Base-by-base conservation (phyloP, 441 rosid species). In the Francoa sonchifolia region DNA sequence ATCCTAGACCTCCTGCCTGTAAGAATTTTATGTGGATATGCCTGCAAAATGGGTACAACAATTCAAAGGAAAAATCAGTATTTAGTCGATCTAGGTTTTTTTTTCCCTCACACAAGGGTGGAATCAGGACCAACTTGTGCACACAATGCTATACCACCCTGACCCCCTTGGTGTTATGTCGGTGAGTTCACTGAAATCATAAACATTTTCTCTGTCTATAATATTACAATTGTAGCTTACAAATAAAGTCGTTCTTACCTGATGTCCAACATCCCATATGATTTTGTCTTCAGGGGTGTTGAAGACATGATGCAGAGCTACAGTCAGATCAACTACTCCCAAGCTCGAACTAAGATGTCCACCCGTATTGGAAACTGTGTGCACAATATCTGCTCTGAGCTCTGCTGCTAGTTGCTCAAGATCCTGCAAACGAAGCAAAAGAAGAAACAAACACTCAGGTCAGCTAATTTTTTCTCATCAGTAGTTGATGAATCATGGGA, bases 241-340 rank as follows among this genome's bases (percentile, higher is more conserved):
- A 6, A 18, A 16, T 20, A 6, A 5, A 14, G 8, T 25, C 5
- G n/a, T n/a, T n/a, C 50, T 53, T 13, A 79, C 90, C 85, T 80
- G 90, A 59, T 80, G 90, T 16, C 85, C 90, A 25, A 80, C 90
- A 55, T 80, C 90, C 90, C 90, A 80, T 26, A 76, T 48, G 48
- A 80, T 70, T 59, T 58, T 80, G 52, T 80, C 90, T 1, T 80
- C 78, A 17, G 85, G 90, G 20, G 77, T 39, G 30, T 60, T 59
- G 58, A 80, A 80, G 3, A 76, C 80, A 50, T 69, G 74, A 56
- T 80, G 85, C 50, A 80, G 47, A 22, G 85, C 78, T 19, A 76
- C 59, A 6, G 90, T 21, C 22, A 80, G 52, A 45, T 80, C 90
- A 41, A 76, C 79, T 9, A 76, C 90, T 2, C 90, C 90, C 23